phyloP scores from a whole-genome alignment of 306 rosid genomes.

The Mucuna pruriens region DNA sequence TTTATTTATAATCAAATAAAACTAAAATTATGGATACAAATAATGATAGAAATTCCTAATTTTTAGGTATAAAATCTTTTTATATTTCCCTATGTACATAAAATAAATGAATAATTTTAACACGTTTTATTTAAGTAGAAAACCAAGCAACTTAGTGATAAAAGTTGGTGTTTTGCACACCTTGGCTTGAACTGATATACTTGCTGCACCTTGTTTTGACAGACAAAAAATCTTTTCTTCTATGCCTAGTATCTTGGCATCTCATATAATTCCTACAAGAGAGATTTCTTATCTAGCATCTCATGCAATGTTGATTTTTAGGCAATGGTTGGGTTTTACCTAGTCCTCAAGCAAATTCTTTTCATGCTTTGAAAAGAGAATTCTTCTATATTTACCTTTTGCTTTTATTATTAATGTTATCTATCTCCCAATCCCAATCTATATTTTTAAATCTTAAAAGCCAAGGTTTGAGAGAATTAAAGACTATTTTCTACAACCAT shows the following conservation, averaged over 20 bases:
- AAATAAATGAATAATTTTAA: too few relatives aligned
- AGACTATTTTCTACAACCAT: neutral
- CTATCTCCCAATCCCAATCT: neutral
- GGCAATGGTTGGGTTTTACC: too few relatives aligned
- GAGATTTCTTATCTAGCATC: neutral
- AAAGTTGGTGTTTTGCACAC: too few relatives aligned
- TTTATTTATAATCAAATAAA: too few relatives aligned
- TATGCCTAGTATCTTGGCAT: neutral
- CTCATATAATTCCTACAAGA: neutral
- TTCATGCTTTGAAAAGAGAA: slow-evolving; percentile 3
- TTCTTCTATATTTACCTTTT: neutral
- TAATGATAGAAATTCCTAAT: too few relatives aligned
- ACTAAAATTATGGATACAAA: too few relatives aligned
- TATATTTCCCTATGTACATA: too few relatives aligned
- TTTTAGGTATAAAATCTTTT: too few relatives aligned
- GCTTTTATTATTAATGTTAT: neutral
- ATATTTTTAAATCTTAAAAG: neutral
- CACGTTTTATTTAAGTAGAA: too few relatives aligned
- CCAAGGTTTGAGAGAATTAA: neutral
- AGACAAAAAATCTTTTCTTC: neutral
- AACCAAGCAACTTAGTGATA: too few relatives aligned
- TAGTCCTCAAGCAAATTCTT: neutral
- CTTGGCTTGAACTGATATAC: neutral
- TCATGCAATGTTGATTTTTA: neutral
- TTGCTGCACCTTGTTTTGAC: neutral